A percentile compares a stretch with the other conserved stretches of the same genome.
Evolutionary conservation across 352 stramenopile species (phyloP).

Genomic region (Pythium angustatum): DNA sequence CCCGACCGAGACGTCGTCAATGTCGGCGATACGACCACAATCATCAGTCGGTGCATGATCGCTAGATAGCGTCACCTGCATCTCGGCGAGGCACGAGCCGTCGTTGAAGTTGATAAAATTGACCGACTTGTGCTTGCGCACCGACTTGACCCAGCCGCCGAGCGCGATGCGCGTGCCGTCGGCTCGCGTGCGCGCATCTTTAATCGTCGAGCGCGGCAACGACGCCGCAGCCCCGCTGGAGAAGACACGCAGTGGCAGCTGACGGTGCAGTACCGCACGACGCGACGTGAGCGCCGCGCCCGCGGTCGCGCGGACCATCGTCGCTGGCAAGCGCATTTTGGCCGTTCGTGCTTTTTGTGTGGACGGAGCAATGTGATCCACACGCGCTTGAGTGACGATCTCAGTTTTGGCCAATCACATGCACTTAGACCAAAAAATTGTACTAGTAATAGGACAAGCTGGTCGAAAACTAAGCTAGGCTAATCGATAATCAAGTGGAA

Average conservation of each 20-base stretch:
- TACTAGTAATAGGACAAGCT: too few species aligned
- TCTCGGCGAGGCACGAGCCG: constrained; percentile 90
- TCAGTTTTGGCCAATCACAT: not conserved
- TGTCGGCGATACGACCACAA: constrained; percentile 43
- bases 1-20: constrained; percentile 92
- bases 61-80: constrained; percentile 94
- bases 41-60: too few species aligned
- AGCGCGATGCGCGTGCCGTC: constrained; percentile 50
- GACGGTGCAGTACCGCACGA: too few species aligned
- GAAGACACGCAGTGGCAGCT: constrained; percentile 1
- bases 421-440: too few species aligned
- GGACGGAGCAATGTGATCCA: constrained; percentile 25
- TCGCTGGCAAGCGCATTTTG: constrained; percentile 8
- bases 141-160: constrained; percentile 94
- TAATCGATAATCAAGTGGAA: too few species aligned
- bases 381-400: not conserved
- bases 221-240: not conserved
- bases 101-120: constrained; percentile 98
- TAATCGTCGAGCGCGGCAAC: constrained; percentile 42
- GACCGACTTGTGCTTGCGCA: constrained; percentile 96
- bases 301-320: not conserved
- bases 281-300: not conserved
- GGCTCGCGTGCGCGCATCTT: constrained; percentile 37
- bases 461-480: too few species aligned
- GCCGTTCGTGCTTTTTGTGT: not conserved